Base-by-base conservation (phyloP, 352 stramenopile genomes). In the Phytopythium delawarense region DNA sequence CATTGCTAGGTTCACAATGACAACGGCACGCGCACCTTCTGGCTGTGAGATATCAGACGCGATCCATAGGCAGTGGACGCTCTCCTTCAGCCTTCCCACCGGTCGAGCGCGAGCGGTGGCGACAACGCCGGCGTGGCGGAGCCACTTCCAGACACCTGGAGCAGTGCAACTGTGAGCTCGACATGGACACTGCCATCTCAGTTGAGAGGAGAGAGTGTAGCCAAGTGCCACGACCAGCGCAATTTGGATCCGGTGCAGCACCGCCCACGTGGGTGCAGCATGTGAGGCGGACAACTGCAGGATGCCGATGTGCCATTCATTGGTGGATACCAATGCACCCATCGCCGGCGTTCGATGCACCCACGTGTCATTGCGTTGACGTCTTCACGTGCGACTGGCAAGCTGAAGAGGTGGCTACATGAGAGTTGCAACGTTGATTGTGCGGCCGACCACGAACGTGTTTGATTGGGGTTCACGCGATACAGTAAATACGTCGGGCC, bases 161-260 rank as follows among this genome's bases (percentile, higher is more conserved):
- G 18, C 7, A 7, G 42, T 28, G 42, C 42, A 28, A 25, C 42
- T 49, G 42, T 49, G 9, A 3, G 4, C 28, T 7, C 28, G 28
- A 7, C 28, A 7, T 32, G 2, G 28, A 7, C 28, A 32, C 28
- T 32, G 28, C 5, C 28, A 7, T 32, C 28, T 32, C 28, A 32
- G 28, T 0, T 32, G 5, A 7, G 28, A 32, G 28, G 28, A 32
- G 34, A 7, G 12, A 40, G 25, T 9, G 25, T 35, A 53, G 12
- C 48, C 48, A 53, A 21, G 48, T 35, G 48, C 5, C 46, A 23
- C 48, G 28, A 54, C 46, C 46, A 52, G 46, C 13, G 46, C 46
- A 52, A 52, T 52, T 32, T 7, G 2, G 48, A 37, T 54, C 48
- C 12, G 11, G 44, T 5, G 7, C 7, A 7, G 6, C 21, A 32